Evolutionary conservation across 2,329 filamentous ascomycete genomes (phyloP), one percentile per base, ranked within the genome.

Genomic region (Purpureocillium lavendulum): DNA sequence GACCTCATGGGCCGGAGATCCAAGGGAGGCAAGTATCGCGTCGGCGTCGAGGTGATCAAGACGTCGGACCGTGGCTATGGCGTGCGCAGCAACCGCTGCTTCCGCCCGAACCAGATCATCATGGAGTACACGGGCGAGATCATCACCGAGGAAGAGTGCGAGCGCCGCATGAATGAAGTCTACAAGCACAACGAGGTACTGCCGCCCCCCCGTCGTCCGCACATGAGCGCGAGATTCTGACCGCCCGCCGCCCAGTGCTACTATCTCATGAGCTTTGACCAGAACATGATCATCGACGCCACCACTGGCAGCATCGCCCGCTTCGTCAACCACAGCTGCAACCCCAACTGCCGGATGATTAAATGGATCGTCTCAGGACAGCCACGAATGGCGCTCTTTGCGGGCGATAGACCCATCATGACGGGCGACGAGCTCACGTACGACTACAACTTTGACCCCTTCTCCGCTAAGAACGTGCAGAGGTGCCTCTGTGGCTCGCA

Each of bases 71-170:
- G 89, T 42, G 92, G 92, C 21, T 89, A 90, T 58, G 92, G 92
- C 38, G 87, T 98, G 36, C 83, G 92, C 45, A 87, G 85, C 57
- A 95, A 90, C 62, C 80, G 92, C 35, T 83, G 80, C 45, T 98
- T 97, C 59, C 72, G 82, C 41, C 78, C 89, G 1, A 81, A 90
- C 53, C 88, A 97, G 65, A 94, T 98, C 58, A 97, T 98, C 56
- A 90, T 97, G 66, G 92, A 98, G 57, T 98, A 98, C 57, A 90
- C 89, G 1, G 92, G 92, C 31, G 92, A 98, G 62, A 96, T 98
- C 50, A 94, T 98, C 55, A 96, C 88, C 0, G 87, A 94, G 56
- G 81, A 82, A 24, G 92, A 98, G 59, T 95, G 89, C 55, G 88
- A 97, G 58, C 77, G 84, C 35, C 82, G 92, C 40, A 96, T 97